These are phyloP conservation scores for Acacia concinna DNA, from an alignment of 331 rosid genomes.

Conservation along the genomic window DNA sequence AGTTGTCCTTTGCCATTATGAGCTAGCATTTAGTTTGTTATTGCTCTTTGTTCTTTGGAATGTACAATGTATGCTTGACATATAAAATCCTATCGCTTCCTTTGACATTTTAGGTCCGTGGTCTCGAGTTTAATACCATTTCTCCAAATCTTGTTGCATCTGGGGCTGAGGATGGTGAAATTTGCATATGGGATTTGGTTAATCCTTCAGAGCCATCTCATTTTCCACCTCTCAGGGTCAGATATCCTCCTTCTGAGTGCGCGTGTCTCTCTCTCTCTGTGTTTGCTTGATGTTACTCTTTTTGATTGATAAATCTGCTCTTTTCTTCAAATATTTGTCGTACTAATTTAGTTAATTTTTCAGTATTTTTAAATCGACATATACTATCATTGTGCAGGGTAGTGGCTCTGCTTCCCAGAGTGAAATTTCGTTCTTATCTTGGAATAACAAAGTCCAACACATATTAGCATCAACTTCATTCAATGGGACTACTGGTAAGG, in stretches of 20 bases:
- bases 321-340: slow-evolving; percentile 16
- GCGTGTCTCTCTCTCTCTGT: background rate
- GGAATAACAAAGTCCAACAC: slow-evolving; percentile 99
- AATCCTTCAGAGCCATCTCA: slow-evolving; percentile 90
- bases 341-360: slow-evolving; percentile 18
- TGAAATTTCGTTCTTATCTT: slow-evolving; percentile 91
- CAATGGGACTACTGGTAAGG: slow-evolving; percentile 94
- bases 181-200: slow-evolving; percentile 97
- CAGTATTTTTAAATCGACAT: background rate
- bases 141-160: slow-evolving; percentile 91
- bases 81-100: slow-evolving; percentile 19
- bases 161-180: slow-evolving; percentile 98
- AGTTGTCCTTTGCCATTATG: slow-evolving; percentile 39
- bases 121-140: slow-evolving; percentile 86
- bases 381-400: slow-evolving; percentile 63
- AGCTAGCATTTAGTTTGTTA: slow-evolving; percentile 16
- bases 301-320: slow-evolving; percentile 20
- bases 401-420: slow-evolving; percentile 94
- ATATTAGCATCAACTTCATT: slow-evolving; percentile 94
- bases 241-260: slow-evolving; percentile 27
- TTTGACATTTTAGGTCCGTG: slow-evolving; percentile 73
- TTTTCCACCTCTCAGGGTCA: slow-evolving; percentile 93
- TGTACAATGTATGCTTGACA: slow-evolving; percentile 21
- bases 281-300: background rate
- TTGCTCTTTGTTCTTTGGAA: slow-evolving; percentile 16